phyloP scores from a whole-genome alignment of 441 rosid genomes.

The Erodium moschatum region DNA sequence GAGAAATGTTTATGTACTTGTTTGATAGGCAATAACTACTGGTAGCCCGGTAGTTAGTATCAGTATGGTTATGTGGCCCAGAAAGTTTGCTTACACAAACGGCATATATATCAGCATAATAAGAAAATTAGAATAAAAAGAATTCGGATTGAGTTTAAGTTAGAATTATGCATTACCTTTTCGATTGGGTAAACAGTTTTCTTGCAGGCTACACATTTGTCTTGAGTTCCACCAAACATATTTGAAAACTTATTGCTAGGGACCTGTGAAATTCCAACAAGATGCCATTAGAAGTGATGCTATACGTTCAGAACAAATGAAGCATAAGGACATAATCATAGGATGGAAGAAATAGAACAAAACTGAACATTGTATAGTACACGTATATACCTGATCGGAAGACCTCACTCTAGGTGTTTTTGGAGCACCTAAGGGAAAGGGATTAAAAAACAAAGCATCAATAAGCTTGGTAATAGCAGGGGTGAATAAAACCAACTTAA shows the following conservation, averaged over 20 bases:
- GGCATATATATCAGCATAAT: neutral
- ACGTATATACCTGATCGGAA: conserved; percentile 40
- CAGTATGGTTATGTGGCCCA: no score
- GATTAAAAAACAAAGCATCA: conserved; percentile 8
- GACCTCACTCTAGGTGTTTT: conserved; percentile 47
- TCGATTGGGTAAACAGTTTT: conserved; percentile 69
- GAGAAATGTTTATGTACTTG: no score
- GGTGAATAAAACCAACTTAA: neutral
- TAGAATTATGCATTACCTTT: conserved; percentile 33
- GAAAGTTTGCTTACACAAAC: neutral
- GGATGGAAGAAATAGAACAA: neutral
- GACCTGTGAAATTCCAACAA: conserved; percentile 27
- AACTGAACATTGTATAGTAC: neutral
- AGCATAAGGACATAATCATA: conserved; percentile 7
- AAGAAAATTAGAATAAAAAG: neutral
- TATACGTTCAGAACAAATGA: neutral
- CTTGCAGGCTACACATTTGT: conserved; percentile 63
- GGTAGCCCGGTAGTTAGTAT: no score
- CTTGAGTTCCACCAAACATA: conserved; percentile 70
- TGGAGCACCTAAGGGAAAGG: conserved; percentile 33
- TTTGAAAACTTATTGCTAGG: conserved; percentile 48
- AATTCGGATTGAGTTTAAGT: neutral
- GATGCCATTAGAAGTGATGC: neutral
- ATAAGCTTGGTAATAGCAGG: neutral
- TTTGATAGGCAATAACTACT: no score